Percentiles rank a stretch among this genome's conserved stretches.
Conservation (phyloP, 2,329 filamentous ascomycete species). For the Microdochium paspali region DNA sequence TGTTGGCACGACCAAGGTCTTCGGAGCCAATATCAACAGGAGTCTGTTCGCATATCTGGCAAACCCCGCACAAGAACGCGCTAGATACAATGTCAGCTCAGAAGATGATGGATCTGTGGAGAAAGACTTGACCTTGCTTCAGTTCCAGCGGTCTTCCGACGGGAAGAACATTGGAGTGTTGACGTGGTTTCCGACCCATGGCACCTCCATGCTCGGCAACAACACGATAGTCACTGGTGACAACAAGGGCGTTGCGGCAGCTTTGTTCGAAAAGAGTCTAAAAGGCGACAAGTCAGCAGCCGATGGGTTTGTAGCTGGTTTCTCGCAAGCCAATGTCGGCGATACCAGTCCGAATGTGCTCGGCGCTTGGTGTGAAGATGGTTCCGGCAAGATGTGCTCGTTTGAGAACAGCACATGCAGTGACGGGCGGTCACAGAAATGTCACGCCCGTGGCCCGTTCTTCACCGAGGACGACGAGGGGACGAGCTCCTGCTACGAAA, state of each 20-base stretch:
- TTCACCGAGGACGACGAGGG: conserved; percentile 62
- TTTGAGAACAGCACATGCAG: conserved; percentile 78
- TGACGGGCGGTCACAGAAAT: conserved; percentile 58
- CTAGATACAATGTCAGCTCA: conserved; percentile 47
- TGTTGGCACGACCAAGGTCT: conserved; percentile 58
- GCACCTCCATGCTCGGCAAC: conserved; percentile 83
- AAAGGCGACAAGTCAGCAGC: conserved; percentile 42
- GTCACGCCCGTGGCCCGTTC: conserved; percentile 64
- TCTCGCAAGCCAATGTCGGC: conserved; percentile 84
- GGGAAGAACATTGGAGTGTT: conserved; percentile 70
- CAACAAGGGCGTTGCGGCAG: conserved; percentile 90
- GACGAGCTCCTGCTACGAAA: conserved; percentile 65
- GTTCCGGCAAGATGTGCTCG: conserved; percentile 60
- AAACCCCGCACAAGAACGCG: conserved; percentile 70
- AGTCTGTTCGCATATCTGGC: conserved; percentile 81
- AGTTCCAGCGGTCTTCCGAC: conserved; percentile 66
- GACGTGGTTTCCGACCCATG: conserved; percentile 89
- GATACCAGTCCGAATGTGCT: conserved; percentile 85
- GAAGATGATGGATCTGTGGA: conserved; percentile 50
- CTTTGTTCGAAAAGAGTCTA: conserved; percentile 68
- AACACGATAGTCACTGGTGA: conserved; percentile 90
- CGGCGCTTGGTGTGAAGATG: conserved; percentile 85
- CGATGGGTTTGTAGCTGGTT: conserved; percentile 74
- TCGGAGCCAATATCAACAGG: conserved; percentile 77
- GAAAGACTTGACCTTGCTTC: conserved; percentile 70